These are phyloP conservation scores for Pseudoneurospora amorphoporcata DNA, from an alignment of 495 filamentous ascomycete species.

Conservation along the genomic window DNA sequence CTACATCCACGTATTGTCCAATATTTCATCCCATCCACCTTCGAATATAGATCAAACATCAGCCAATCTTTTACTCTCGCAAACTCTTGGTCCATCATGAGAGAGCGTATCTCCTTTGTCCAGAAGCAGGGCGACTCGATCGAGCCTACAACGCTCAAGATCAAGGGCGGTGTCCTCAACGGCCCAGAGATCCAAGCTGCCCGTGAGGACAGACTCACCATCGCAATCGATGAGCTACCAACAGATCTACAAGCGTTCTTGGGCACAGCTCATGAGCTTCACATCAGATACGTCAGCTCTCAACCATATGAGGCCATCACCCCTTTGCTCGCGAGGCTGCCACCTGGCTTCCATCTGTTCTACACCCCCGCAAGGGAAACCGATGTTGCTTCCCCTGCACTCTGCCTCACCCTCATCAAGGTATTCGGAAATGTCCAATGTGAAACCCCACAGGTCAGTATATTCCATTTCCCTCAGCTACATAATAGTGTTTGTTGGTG, in stretches of 20 bases:
- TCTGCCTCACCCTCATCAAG: constrained; percentile 53
- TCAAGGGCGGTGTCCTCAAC: constrained; percentile 40
- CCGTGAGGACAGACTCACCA: constrained; percentile 71
- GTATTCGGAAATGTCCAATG: constrained; percentile 54
- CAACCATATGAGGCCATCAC: constrained; percentile 43
- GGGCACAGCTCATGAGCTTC: constrained; percentile 58
- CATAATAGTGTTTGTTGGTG: neutral
- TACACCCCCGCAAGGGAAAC: constrained; percentile 49
- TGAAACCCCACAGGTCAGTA: constrained; percentile 34
- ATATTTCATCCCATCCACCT: neutral
- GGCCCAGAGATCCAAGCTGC: constrained; percentile 51
- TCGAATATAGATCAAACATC: neutral
- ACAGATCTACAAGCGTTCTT: constrained; percentile 54
- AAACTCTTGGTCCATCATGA: constrained; percentile 43
- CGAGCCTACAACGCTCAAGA: constrained; percentile 45
- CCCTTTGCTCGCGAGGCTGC: constrained; percentile 64
- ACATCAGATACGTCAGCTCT: constrained; percentile 67
- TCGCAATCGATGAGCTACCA: constrained; percentile 64
- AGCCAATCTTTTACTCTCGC: neutral
- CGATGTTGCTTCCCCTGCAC: constrained; percentile 25
- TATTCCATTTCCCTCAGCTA: neutral
- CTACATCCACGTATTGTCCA: neutral
- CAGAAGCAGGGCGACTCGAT: constrained; percentile 51
- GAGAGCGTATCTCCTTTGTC: constrained; percentile 74
- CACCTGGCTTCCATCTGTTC: constrained; percentile 76